phyloP scores from a whole-genome alignment of 768 basidiomycete species.

The Trametes maxima region DNA sequence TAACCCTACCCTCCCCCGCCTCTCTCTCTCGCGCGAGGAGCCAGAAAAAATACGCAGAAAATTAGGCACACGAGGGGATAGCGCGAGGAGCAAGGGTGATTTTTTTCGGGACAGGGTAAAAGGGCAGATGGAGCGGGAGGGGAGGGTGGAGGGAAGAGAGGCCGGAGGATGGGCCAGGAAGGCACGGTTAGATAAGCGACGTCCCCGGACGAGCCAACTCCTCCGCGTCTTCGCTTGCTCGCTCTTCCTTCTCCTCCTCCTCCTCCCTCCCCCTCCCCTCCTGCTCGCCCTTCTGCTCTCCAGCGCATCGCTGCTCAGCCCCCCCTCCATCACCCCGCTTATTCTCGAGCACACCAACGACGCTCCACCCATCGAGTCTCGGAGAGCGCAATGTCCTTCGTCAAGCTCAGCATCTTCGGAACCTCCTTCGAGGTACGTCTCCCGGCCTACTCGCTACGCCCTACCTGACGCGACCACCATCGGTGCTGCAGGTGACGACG shows the following conservation, averaged over 20 bases:
- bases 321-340: background rate
- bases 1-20: slow-evolving; percentile 1
- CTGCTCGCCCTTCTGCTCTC: background rate
- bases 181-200: slow-evolving; percentile 18
- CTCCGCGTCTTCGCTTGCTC: background rate
- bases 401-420: slow-evolving; percentile 98
- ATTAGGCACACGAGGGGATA: background rate
- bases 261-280: slow-evolving; percentile 1
- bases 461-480: background rate
- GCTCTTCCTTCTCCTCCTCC: background rate
- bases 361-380: no score
- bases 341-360: slow-evolving; percentile 1
- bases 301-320: background rate
- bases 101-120: background rate
- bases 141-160: no score
- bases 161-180: slow-evolving; percentile 6
- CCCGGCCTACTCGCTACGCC: slow-evolving; percentile 6
- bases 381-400: slow-evolving; percentile 72
- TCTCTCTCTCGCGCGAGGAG: background rate
- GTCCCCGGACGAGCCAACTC: background rate
- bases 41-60: background rate
- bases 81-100: no score
- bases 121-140: background rate
- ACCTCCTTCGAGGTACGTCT: slow-evolving; percentile 88
- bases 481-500: slow-evolving; percentile 79